phyloP scores from a whole-genome alignment of 1,139 yeast species.

The Geotrichum aggregatum region DNA sequence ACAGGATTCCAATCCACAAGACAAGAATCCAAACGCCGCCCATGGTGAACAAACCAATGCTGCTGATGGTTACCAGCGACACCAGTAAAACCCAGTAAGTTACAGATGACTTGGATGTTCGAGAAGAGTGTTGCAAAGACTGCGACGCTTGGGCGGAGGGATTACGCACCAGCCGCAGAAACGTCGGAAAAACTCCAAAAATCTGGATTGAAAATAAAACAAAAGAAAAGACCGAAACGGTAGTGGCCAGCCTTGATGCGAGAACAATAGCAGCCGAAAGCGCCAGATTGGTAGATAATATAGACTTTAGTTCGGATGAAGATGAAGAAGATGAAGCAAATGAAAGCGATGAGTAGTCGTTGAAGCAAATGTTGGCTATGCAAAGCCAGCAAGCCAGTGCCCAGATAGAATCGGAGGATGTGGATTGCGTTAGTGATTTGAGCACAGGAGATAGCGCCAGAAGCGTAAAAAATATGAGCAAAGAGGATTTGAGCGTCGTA shows the following conservation, averaged over 20 bases:
- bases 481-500: conserved; percentile 54
- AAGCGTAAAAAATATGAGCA: conserved; percentile 63
- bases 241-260: conserved; percentile 74
- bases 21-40: conserved; percentile 44
- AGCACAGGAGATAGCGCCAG: conserved; percentile 83
- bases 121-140: conserved; percentile 14
- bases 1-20: conserved; percentile 50
- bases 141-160: conserved; percentile 36
- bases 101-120: conserved; percentile 17
- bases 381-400: conserved; percentile 78
- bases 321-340: conserved; percentile 25
- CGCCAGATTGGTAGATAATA: conserved; percentile 76
- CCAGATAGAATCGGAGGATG: conserved; percentile 95
- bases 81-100: conserved; percentile 31
- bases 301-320: conserved; percentile 43
- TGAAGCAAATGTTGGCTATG: conserved; percentile 59
- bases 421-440: conserved; percentile 80
- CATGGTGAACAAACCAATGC: conserved; percentile 37
- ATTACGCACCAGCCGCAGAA: conserved; percentile 40
- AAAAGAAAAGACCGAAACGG: conserved; percentile 77
- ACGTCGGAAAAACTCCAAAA: conserved; percentile 68
- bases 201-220: conserved; percentile 67
- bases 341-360: conserved; percentile 51
- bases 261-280: conserved; percentile 83
- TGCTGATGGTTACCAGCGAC: conserved; percentile 30